Base-by-base conservation (phyloP, 345 rosid genomes). In the Odontarrhena argentea region DNA sequence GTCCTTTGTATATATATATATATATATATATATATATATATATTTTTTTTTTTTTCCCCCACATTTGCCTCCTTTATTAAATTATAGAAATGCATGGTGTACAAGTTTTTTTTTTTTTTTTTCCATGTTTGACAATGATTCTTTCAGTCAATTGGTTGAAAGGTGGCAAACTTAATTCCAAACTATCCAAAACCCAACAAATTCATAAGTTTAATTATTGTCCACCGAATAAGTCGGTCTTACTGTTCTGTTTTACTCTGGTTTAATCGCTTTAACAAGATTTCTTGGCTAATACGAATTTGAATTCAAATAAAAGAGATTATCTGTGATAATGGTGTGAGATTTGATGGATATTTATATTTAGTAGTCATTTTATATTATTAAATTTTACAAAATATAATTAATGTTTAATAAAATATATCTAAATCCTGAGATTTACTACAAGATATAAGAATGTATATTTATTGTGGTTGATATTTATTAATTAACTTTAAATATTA, bases 131-230 rank as follows among this genome's bases (percentile, higher is more conserved):
- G 63, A 47, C 66, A 63, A 18, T 65, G 58, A 15, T 46, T 71
- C 43, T 30, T 50, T 45, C 59, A 8, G 52, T 65, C 34, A 35
- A 43, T 34, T 56, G 54, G 67, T 50, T 51, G 42, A 42, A 41
- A 64, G 34, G 49, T 47, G 43, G 57, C 65, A 71, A 71, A 55
- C 65, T 55, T 43, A 63, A 45, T 48, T 35, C 69, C 63, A 45
- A 55, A 56, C 40, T 56, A 48, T 35, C 70, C 34, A 54, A 63
- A 35, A n/a, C 40, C 18, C 35, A 55, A 36, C 22, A 55, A 47
- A 47, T 15, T 34, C 9, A 43, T 24, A 37, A 37, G 26, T 56
- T 30, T 30, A 48, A 37, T 1, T 32, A 18, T 6, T 32, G 4
- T 57, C 48, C 46, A 38, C 41, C 69, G 14, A 65, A 43, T 44